Base-by-base conservation (phyloP, 2,329 filamentous ascomycete species). In the Knoxdaviesia proteae region DNA sequence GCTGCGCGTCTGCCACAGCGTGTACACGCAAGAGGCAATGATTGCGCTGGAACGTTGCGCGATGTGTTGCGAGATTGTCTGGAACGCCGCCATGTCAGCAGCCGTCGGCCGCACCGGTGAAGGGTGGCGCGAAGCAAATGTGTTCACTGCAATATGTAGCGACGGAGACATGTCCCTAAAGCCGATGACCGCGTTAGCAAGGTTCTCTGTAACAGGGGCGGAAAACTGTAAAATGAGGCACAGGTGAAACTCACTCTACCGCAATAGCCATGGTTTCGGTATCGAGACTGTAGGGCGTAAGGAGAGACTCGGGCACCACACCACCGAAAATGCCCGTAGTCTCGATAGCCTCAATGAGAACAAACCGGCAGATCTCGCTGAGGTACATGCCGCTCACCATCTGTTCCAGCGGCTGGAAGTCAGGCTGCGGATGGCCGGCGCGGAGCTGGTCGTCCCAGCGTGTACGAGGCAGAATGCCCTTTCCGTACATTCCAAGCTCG, bases 401-500 rank as follows among this genome's bases (percentile, higher is more conserved):
- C 47, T 75, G 64, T 53, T 77, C 74, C 7, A 77, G 54, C 0
- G 74, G 74, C 49, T 78, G 74, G 47, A 77, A 77, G 30, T 70
- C 65, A 0, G 74, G 74, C 42, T 62, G 59, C 8, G 67, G 61
- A 47, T 76, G 75, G 0, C 55, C 60, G 2, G 60, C 60, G 39
- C 68, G 67, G 9, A 80, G 57, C 5, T 58, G 53, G 11, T 57
- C 53, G 48, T 80, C 76, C 74, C 75, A 80, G 48, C 63, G 64
- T 4, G 74, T 79, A 43, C 70, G 49, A 6, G 74, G 73, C 31
- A 79, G 56, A 40, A 76, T 64, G 44, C 60, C 67, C 41, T 64
- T 59, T 9, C 75, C 75, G 52, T 77, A 78, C 74, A 80, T 79
- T 49, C 74, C 69, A 34, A 79, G 56, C 54, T 80, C 75, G 1